phyloP scores from a whole-genome alignment of 257 asterid genomes.

The Paulownia fortunei region DNA sequence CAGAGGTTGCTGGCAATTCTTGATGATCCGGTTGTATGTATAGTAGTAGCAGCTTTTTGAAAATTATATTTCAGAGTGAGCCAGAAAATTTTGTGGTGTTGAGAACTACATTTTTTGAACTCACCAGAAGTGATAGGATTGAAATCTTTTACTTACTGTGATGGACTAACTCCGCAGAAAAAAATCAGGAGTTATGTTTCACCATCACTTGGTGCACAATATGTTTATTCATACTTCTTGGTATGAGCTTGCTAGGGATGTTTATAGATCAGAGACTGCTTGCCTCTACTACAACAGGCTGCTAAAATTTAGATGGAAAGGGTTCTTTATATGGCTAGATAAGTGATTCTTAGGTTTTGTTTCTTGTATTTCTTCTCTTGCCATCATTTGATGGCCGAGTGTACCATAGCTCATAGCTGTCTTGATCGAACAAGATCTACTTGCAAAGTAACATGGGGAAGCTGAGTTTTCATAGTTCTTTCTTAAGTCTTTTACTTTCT shows the following conservation, averaged over 20 bases:
- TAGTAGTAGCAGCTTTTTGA: constrained; percentile 18
- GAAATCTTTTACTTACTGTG: constrained; percentile 13
- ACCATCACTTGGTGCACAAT: constrained; percentile 18
- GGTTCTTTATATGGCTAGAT: constrained; percentile 30
- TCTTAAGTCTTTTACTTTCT: background rate
- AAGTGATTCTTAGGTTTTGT: constrained; percentile 50
- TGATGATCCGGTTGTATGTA: constrained; percentile 45
- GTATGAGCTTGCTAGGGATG: constrained; percentile 43
- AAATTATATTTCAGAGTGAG: constrained; percentile 13
- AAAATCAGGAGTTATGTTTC: constrained; percentile 28
- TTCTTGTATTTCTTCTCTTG: constrained; percentile 34
- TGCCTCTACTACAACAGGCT: constrained; percentile 35
- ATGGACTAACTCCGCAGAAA: constrained; percentile 34
- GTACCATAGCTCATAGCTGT: constrained; percentile 41
- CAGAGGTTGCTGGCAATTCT: constrained; percentile 79
- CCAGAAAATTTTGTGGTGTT: constrained; percentile 24
- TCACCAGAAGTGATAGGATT: constrained; percentile 21
- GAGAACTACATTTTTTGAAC: constrained; percentile 33
- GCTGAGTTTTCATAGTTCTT: background rate
- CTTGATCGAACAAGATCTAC: constrained; percentile 10
- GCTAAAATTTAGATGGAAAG: constrained; percentile 28
- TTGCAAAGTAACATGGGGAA: constrained; percentile 21
- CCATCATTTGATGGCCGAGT: constrained; percentile 48
- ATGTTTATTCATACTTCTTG: constrained; percentile 23
- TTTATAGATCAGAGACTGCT: constrained; percentile 40